Percentiles rank a stretch among this genome's conserved stretches.
Conservation (phyloP, 2,329 filamentous ascomycete species). For the Neocatenulostroma microsporum region DNA sequence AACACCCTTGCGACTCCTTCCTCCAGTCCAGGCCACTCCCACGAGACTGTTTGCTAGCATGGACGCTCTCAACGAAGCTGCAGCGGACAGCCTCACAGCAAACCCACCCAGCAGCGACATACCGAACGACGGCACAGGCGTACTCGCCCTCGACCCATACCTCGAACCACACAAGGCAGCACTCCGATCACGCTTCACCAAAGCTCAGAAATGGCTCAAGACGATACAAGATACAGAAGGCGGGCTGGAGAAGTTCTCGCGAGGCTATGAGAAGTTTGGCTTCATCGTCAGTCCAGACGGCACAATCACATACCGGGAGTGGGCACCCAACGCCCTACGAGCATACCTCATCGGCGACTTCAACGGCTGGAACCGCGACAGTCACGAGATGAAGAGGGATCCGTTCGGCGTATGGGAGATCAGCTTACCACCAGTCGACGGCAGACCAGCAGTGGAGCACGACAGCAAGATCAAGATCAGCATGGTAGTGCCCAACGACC, state of each 20-base stretch:
- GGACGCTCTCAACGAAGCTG: conserved; percentile 37
- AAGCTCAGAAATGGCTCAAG: conserved; percentile 80
- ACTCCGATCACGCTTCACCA: conserved; percentile 67
- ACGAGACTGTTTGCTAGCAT: conserved; percentile 26
- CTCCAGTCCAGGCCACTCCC: neutral
- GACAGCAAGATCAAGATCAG: conserved; percentile 94
- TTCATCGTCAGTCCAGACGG: conserved; percentile 74
- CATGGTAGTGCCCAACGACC: conserved; percentile 68
- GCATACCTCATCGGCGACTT: conserved; percentile 92
- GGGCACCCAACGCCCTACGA: conserved; percentile 81
- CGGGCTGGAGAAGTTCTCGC: conserved; percentile 84
- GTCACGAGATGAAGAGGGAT: conserved; percentile 82
- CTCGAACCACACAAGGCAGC: conserved; percentile 75
- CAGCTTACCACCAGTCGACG: conserved; percentile 64
- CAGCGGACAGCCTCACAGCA: conserved; percentile 37
- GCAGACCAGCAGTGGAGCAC: conserved; percentile 73
- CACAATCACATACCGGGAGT: conserved; percentile 87
- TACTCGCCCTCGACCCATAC: conserved; percentile 74
- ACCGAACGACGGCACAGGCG: conserved; percentile 66
- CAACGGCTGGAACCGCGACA: conserved; percentile 80
- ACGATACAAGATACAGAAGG: conserved; percentile 77
- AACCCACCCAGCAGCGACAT: conserved; percentile 45
- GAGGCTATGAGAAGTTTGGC: conserved; percentile 77
- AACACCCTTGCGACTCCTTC: neutral
- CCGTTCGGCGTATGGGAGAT: conserved; percentile 83